phyloP scores from a whole-genome alignment of 116 monocot genomes.

The Dioscorea cayenensis region DNA sequence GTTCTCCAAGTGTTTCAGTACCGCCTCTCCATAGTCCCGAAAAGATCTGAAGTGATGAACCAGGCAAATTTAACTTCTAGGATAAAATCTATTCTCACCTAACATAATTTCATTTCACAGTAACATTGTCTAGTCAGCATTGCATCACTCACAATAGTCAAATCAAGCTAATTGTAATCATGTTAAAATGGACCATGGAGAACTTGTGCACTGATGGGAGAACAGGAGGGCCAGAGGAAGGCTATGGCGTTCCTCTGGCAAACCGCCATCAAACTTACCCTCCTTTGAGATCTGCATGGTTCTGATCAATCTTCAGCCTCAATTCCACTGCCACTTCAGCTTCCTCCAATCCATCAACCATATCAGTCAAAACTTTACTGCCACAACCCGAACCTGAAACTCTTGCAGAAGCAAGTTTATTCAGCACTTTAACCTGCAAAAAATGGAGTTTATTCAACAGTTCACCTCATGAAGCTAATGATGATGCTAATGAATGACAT shows the following conservation, averaged over 20 bases:
- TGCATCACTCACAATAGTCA: too few relatives aligned
- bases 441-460: not conserved
- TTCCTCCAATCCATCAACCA: conserved; percentile 87
- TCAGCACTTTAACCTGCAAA: conserved; percentile 82
- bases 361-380: conserved; percentile 77
- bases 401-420: conserved; percentile 82
- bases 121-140: too few relatives aligned
- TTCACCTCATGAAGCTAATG: too few relatives aligned
- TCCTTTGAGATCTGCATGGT: conserved; percentile 77
- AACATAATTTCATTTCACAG: too few relatives aligned
- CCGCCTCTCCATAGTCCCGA: conserved; percentile 80
- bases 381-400: conserved; percentile 37
- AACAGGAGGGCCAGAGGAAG: not conserved
- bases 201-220: not conserved
- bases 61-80: not conserved
- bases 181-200: too few relatives aligned
- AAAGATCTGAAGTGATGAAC: conserved; percentile 58
- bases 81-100: not conserved
- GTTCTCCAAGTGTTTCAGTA: conserved; percentile 66
- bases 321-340: conserved; percentile 72
- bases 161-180: too few relatives aligned
- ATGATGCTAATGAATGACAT: too few relatives aligned
- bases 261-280: conserved; percentile 34
- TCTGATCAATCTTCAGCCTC: conserved; percentile 91
- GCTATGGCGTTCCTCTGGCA: not conserved